Evolutionary conservation across 768 basidiomycete species (phyloP).

Genomic region (Rhodocollybia butyracea): DNA sequence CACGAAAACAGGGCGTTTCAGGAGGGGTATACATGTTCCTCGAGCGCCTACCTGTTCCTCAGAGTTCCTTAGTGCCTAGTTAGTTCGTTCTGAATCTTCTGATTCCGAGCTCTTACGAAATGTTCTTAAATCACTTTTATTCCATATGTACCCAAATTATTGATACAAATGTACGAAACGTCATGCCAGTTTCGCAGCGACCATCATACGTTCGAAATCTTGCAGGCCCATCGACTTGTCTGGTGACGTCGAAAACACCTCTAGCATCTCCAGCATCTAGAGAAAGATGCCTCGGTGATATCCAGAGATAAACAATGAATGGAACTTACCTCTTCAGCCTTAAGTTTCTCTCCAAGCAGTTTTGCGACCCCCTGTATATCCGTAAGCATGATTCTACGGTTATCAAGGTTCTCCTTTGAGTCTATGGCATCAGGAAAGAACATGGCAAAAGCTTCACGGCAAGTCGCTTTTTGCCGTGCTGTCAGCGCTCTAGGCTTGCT

Average conservation of each 20-base stretch:
- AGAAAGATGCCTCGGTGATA: background rate
- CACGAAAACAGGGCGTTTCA: too few relatives aligned
- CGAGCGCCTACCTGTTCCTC: too few relatives aligned
- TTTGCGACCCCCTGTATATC: slow-evolving; percentile 60
- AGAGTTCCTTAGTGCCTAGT: too few relatives aligned
- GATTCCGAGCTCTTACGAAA: too few relatives aligned
- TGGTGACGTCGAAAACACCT: slow-evolving; percentile 64
- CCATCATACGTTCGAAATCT: slow-evolving; percentile 79
- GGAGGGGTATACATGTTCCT: too few relatives aligned
- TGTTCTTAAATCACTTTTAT: too few relatives aligned
- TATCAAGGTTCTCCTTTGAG: slow-evolving; percentile 33
- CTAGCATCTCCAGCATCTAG: slow-evolving; percentile 78
- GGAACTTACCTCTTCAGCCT: slow-evolving; percentile 63
- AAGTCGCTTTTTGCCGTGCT: slow-evolving; percentile 48
- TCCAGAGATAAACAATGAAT: slow-evolving; percentile 2
- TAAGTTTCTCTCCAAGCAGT: slow-evolving; percentile 69
- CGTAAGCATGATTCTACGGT: slow-evolving; percentile 58
- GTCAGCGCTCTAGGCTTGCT: slow-evolving; percentile 30
- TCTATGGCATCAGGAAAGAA: slow-evolving; percentile 65
- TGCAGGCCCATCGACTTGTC: slow-evolving; percentile 66
- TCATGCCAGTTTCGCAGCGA: slow-evolving; percentile 54
- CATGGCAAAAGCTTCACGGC: slow-evolving; percentile 59
- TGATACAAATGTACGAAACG: too few relatives aligned
- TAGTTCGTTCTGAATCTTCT: too few relatives aligned
- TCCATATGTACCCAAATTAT: too few relatives aligned